These are phyloP conservation scores for Phytopythium aichiense DNA, from an alignment of 352 stramenopile species.

Conservation along the genomic window DNA sequence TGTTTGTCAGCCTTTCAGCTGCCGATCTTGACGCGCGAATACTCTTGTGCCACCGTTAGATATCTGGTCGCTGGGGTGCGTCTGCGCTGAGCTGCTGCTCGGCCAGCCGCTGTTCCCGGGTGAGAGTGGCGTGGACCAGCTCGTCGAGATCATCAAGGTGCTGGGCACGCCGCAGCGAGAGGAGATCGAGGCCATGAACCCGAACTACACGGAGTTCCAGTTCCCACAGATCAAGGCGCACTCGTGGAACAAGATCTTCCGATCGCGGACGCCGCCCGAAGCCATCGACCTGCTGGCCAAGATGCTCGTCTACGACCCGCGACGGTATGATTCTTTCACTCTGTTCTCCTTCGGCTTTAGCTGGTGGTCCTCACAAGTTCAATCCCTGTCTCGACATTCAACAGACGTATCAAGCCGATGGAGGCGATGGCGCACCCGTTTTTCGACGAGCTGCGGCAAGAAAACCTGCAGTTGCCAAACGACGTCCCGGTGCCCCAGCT, in stretches of 20 bases:
- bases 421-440: constrained; percentile 93
- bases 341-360: neutral
- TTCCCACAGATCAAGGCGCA: constrained; percentile 99
- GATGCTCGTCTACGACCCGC: constrained; percentile 98
- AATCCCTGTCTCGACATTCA: neutral
- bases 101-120: constrained; percentile 98
- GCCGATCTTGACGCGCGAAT: constrained; percentile 20
- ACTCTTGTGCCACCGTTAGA: constrained; percentile 69
- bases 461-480: constrained; percentile 81
- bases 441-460: constrained; percentile 96
- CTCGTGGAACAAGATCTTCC: constrained; percentile 97
- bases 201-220: constrained; percentile 99
- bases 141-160: constrained; percentile 99
- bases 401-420: constrained; percentile 69
- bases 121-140: constrained; percentile 98
- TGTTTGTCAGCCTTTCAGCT: neutral
- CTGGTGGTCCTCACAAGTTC: neutral
- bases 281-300: constrained; percentile 97
- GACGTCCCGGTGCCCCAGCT: constrained; percentile 76
- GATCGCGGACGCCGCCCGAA: constrained; percentile 92
- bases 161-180: constrained; percentile 97
- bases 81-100: constrained; percentile 97
- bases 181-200: constrained; percentile 99
- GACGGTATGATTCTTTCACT: constrained; percentile 54
- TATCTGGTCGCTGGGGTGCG: constrained; percentile 96